Evolutionary conservation across 1,284 basidiomycete species (phyloP).

Genomic region (Athelia sp.): DNA sequence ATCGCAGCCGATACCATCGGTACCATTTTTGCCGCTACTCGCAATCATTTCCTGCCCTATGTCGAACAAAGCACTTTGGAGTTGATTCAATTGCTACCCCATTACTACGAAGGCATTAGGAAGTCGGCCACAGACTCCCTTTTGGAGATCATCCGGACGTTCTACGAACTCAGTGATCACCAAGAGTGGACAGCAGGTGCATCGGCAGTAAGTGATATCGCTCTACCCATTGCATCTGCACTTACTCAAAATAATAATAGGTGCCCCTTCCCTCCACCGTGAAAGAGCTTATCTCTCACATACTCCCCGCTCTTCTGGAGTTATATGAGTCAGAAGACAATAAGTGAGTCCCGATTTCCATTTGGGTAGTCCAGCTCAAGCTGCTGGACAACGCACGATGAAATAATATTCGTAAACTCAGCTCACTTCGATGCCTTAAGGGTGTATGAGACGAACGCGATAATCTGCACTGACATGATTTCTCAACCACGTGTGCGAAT

Average conservation of each 20-base stretch:
- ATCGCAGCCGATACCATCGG: conserved; percentile 97
- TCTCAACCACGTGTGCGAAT: conserved; percentile 9
- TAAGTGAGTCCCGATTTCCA: conserved; percentile 68
- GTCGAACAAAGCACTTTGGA: conserved; percentile 79
- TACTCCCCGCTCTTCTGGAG: conserved; percentile 76
- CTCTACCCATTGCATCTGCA: conserved; percentile 4
- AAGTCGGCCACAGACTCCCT: conserved; percentile 91
- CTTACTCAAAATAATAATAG: conserved; percentile 22
- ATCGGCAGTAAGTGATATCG: conserved; percentile 42
- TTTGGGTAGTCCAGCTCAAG: conserved; percentile 3
- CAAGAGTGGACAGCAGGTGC: conserved; percentile 81
- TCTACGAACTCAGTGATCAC: conserved; percentile 86
- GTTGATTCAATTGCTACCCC: conserved; percentile 77
- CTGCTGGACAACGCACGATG: conserved; percentile 40
- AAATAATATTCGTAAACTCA: conserved; percentile 63
- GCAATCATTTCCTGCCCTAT: conserved; percentile 86
- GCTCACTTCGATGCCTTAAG: conserved; percentile 76
- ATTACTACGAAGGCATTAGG: conserved; percentile 98
- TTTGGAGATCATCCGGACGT: conserved; percentile 87
- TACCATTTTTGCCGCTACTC: conserved; percentile 83
- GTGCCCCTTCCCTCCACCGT: conserved; percentile 73
- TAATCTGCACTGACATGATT: conserved; percentile 25
- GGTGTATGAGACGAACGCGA: conserved; percentile 54
- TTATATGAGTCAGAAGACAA: conserved; percentile 96
- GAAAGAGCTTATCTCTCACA: conserved; percentile 76